Evolutionary conservation across 2,329 filamentous ascomycete genomes (phyloP), one percentile per base, ranked within the genome.

Genomic region (Arthrobotrys megalospora): DNA sequence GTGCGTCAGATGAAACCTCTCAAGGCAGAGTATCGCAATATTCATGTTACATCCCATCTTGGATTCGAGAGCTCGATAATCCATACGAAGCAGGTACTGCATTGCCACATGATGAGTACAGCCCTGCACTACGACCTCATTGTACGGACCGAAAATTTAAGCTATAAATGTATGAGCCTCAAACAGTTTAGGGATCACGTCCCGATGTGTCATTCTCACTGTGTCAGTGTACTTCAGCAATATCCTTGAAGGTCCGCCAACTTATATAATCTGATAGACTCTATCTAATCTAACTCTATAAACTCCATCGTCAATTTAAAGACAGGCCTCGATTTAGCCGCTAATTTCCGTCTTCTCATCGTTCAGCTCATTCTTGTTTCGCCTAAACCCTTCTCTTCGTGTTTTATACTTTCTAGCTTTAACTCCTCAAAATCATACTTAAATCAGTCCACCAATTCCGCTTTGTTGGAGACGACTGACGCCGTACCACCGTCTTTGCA

Each of bases 81-180:
- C 55, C 55, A 34, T 24, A 43, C 55, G 19, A 60, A 43, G 34
- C 41, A 36, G 36, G 55, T 21, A 11, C 36, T 60, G 36, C 55
- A 43, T 60, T 60, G 55, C 55, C 55, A 60, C 55, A 60, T 60
- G 55, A 60, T 11, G 36, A 60, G 10, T 12, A 7, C 11, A 60
- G 55, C 55, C 55, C 55, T 60, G 55, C 21, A 60, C 24, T 21
- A 38, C 41, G 41, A 45, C n/a, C 52, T 41, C 34, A 58, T 21
- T 28, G 34, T 32, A 58, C 34, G 21, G 19, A 58, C 52, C 16
- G 16, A 19, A 43, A 28, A 43, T 60, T 60, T 28, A 60, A 28
- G 55, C 55, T 60, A 60, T 60, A 60, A 43, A 60, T 24, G 55
- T 60, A 60, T 43, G 55, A 60, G 55, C 55, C 55, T 60, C 55